These are phyloP conservation scores for Scheffersomyces parashehatae DNA, from an alignment of 1,139 yeast species.

Conservation along the genomic window DNA sequence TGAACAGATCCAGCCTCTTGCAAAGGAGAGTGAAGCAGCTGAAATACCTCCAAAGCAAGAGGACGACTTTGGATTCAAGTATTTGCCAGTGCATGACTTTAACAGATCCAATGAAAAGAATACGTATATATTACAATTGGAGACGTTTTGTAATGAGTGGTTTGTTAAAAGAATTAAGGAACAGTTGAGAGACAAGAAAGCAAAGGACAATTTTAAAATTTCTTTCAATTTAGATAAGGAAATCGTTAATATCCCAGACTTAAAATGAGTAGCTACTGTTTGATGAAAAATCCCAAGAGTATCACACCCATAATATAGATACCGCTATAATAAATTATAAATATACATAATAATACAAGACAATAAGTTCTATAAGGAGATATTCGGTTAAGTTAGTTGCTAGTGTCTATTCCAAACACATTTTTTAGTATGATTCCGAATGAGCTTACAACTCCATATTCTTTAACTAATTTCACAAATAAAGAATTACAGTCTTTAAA, in stretches of 20 bases:
- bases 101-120: slow-evolving; percentile 35
- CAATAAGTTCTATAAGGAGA: no score
- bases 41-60: not conserved
- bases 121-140: slow-evolving; percentile 28
- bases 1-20: not conserved
- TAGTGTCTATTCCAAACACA: slow-evolving; percentile 16
- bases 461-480: slow-evolving; percentile 21
- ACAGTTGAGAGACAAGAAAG: not conserved
- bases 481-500: slow-evolving; percentile 9
- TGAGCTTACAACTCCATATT: slow-evolving; percentile 28
- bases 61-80: slow-evolving; percentile 22
- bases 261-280: not conserved
- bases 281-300: not conserved
- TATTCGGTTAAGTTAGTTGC: no score
- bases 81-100: slow-evolving; percentile 38
- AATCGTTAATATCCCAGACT: slow-evolving; percentile 12
- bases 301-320: not conserved
- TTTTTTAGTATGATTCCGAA: slow-evolving; percentile 23
- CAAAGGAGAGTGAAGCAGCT: not conserved
- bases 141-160: slow-evolving; percentile 30
- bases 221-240: slow-evolving; percentile 31
- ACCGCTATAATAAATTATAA: no score
- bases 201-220: slow-evolving; percentile 2
- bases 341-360: no score
- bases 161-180: slow-evolving; percentile 12